These are phyloP conservation scores for Novymonas esmeraldas DNA, from an alignment of 208 protist species.

Conservation along the genomic window DNA sequence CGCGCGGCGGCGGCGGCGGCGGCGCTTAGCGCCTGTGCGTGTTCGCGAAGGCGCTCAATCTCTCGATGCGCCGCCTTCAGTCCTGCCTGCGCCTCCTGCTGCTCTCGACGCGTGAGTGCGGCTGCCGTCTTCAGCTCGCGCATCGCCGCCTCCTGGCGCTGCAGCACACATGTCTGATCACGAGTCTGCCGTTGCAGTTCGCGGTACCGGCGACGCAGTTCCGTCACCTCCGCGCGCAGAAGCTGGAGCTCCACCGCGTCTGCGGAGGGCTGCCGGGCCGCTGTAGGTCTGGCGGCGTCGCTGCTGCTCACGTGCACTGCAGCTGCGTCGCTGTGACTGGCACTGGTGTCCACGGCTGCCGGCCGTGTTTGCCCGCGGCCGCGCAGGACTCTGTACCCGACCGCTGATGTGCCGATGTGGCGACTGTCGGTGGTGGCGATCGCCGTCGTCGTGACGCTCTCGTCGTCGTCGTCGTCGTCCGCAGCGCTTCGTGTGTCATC, in stretches of 20 bases:
- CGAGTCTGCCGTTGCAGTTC: slow-evolving; percentile 22
- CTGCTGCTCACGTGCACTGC: background rate
- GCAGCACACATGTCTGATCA: slow-evolving; percentile 20
- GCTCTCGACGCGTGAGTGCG: background rate
- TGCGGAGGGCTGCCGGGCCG: background rate
- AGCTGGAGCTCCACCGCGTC: slow-evolving; percentile 13
- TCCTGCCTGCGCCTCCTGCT: slow-evolving; percentile 2
- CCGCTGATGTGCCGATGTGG: slow-evolving; percentile 5
- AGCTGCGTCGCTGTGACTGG: background rate
- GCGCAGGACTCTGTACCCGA: slow-evolving; percentile 14
- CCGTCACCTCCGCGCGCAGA: slow-evolving; percentile 11
- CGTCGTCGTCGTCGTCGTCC: background rate
- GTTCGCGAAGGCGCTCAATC: slow-evolving; percentile 14
- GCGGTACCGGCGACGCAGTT: slow-evolving; percentile 15
- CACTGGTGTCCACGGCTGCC: background rate
- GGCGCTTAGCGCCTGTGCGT: background rate
- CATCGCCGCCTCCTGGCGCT: slow-evolving; percentile 12
- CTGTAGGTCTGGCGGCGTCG: background rate
- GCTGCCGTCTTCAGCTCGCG: slow-evolving; percentile 2
- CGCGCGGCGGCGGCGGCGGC: background rate
- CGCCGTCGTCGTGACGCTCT: background rate
- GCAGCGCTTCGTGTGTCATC: background rate
- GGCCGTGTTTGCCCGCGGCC: background rate
- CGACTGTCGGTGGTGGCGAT: background rate
- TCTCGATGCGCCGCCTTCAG: slow-evolving; percentile 3